A percentile compares a stretch with the other conserved stretches of the same genome.
Evolutionary conservation across 179 eudicot species (phyloP).

Genomic region (Silene vulgaris): DNA sequence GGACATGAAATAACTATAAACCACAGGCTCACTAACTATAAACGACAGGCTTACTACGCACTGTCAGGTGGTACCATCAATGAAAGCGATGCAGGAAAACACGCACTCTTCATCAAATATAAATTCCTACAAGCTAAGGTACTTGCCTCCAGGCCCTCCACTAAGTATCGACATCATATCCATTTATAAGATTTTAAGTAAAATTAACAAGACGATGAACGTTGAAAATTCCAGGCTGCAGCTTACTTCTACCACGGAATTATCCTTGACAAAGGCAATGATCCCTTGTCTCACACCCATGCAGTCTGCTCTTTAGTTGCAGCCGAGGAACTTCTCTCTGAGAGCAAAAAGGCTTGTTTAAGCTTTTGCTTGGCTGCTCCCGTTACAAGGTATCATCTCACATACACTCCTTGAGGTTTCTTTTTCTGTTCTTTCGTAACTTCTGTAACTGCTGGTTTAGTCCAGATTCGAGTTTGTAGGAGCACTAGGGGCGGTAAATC

Average conservation of each 20-base stretch:
- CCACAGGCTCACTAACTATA: neutral
- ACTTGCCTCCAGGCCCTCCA: neutral
- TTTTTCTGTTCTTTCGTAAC: too few relatives aligned
- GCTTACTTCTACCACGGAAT: conserved; percentile 85
- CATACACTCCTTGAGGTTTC: neutral
- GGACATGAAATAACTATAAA: neutral
- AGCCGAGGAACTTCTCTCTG: conserved; percentile 63
- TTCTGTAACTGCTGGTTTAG: too few relatives aligned
- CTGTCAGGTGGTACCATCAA: conserved; percentile 40
- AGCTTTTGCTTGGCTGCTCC: conserved; percentile 73
- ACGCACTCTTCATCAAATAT: conserved; percentile 67
- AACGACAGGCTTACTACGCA: conserved; percentile 57
- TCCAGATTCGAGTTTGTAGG: neutral
- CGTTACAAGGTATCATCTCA: conserved; percentile 54
- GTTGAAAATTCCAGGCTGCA: conserved; percentile 47
- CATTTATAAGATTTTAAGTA: too few relatives aligned
- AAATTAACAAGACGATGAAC: neutral
- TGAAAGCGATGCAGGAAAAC: conserved; percentile 50
- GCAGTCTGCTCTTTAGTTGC: conserved; percentile 69
- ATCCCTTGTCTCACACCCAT: conserved; percentile 54
- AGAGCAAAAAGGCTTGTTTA: conserved; percentile 81
- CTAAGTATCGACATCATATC: neutral
- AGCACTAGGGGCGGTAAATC: neutral
- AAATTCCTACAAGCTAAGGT: conserved; percentile 96
- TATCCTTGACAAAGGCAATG: conserved; percentile 69